Conservation (phyloP, 805 yeast species). For the Wickerhamiella galacta region DNA sequence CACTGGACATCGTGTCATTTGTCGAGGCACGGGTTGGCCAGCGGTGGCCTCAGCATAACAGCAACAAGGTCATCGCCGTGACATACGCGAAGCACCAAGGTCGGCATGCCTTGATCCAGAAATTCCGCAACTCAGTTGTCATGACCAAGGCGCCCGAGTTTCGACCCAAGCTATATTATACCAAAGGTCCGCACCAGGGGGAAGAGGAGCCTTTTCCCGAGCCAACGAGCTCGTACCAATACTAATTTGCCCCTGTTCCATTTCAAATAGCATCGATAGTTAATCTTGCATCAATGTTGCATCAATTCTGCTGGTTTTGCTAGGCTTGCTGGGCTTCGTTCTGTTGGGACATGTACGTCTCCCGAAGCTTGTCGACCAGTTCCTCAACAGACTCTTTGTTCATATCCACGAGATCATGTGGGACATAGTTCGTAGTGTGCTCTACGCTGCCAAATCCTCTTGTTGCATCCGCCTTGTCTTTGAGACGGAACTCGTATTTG, state of each 20-base stretch:
- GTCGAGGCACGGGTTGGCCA: conserved; percentile 31
- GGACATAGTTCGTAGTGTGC: conserved; percentile 82
- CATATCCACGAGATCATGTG: conserved; percentile 66
- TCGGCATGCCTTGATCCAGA: conserved; percentile 27
- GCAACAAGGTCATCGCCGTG: conserved; percentile 34
- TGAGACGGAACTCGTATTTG: conserved; percentile 35
- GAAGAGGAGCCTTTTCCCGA: conserved; percentile 29
- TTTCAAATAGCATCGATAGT: background rate
- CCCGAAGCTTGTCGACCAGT: conserved; percentile 10
- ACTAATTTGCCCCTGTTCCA: too few species aligned
- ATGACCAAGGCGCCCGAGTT: conserved; percentile 32
- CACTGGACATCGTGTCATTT: conserved; percentile 29
- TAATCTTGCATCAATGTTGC: background rate
- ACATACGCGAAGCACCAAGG: conserved; percentile 40
- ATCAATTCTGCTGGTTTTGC: background rate
- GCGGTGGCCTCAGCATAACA: conserved; percentile 31
- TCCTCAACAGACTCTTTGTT: conserved; percentile 10
- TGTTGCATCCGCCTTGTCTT: conserved; percentile 43
- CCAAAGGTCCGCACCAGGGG: conserved; percentile 30
- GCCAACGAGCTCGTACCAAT: too few species aligned
- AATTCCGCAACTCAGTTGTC: conserved; percentile 34
- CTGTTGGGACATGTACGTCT: background rate
- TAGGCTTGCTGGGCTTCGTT: conserved; percentile 1
- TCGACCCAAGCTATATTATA: conserved; percentile 32
- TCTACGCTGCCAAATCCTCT: conserved; percentile 68